A percentile compares a stretch with the other conserved stretches of the same genome.
phyloP scores from a whole-genome alignment of 192 early-diverging fungal genomes.

The Coemansia sp. region DNA sequence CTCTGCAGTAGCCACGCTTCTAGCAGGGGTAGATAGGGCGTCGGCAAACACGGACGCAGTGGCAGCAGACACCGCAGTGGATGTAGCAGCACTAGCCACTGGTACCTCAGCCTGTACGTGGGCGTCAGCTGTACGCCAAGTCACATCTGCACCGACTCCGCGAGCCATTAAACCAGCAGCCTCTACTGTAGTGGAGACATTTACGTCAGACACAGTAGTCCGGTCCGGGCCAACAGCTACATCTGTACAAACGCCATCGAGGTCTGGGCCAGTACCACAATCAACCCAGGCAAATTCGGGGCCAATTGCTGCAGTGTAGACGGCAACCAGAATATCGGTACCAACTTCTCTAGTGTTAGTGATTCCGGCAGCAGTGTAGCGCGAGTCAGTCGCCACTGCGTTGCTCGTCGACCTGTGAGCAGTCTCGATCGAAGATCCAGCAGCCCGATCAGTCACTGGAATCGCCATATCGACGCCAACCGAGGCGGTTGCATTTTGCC shows the following conservation, averaged over 20 bases:
- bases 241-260: background rate
- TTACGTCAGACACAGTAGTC: background rate
- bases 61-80: background rate
- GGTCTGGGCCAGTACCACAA: background rate
- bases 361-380: constrained; percentile 12
- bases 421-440: background rate
- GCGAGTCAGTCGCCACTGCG: background rate
- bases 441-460: constrained; percentile 1
- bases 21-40: background rate
- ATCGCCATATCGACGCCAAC: constrained; percentile 7
- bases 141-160: background rate
- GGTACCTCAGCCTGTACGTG: background rate
- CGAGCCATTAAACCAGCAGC: background rate
- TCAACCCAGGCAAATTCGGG: background rate
- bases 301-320: constrained; percentile 7
- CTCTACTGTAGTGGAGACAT: background rate
- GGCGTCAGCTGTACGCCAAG: background rate
- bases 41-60: constrained; percentile 7
- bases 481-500: background rate
- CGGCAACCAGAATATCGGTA: background rate
- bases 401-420: constrained; percentile 17
- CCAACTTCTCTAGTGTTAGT: constrained; percentile 1
- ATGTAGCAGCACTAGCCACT: background rate
- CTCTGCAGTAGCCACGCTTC: background rate
- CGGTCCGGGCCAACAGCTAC: background rate